Base-by-base conservation (phyloP, 2,329 filamentous ascomycete species). In the Aschersonia sp. region DNA sequence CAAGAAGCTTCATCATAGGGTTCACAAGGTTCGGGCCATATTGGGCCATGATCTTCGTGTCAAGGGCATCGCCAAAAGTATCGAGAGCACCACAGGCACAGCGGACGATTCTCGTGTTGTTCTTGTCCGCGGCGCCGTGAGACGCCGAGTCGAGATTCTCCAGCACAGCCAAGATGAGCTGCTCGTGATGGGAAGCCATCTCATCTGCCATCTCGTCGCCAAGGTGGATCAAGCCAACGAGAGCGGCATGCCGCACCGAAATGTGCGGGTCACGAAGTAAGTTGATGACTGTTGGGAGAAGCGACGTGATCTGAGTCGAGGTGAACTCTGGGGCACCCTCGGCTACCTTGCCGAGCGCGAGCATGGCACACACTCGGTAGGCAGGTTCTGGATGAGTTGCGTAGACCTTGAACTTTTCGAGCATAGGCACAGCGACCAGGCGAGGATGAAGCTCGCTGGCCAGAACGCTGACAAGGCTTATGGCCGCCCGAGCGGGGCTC, bases 311-410 rank as follows among this genome's bases (percentile, higher is more conserved):
- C 67, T 98, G 92, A 28, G 89, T 95, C 53, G 87, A 88, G 60
- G 97, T 89, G 67, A 97, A 98, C 65, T 98, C 92, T 12, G 92
- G 92, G 31, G 92, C 91, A 57, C 92, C 92, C 72, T 97, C 92
- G 47, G 95, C 91, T 57, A 87, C 91, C 72, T 91, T 94, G 51
- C 91, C 91, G 4, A 98, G 77, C 45, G 91, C 84, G 52, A 97
- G 75, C 61, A 97, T 92, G 66, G 86, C 89, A 48, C 91, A 89
- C 66, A 91, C 85, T 51, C 91, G 83, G 69, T 85, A 84, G 57
- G 87, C 82, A 38, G 89, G 77, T 59, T 94, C 77, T 51, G 75
- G 67, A 60, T 80, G 82, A 56, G 77, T 77, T 55, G 91, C 87
- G 61, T 92, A 96, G 55, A 78, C 77, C 40, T 87, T 83, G 55